These are phyloP conservation scores for Schizosaccharomyces osmophilus DNA, from an alignment of 805 yeast genomes.

Conservation along the genomic window DNA sequence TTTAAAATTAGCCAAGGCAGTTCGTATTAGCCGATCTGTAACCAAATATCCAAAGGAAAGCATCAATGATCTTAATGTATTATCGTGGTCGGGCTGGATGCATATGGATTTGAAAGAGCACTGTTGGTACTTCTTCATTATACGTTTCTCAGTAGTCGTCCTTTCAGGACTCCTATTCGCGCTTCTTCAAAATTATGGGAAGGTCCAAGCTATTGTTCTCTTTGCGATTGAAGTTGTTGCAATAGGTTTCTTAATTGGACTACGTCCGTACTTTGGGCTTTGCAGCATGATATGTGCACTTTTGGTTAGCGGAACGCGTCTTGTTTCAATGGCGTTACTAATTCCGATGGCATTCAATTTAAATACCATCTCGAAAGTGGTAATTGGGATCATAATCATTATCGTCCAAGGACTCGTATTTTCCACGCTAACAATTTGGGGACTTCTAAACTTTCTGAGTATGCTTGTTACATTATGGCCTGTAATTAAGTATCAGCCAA, in stretches of 20 bases:
- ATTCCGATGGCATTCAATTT: conserved; percentile 13
- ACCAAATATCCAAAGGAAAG: background rate
- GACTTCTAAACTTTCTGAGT: background rate
- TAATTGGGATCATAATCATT: conserved; percentile 13
- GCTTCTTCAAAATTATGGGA: conserved; percentile 13
- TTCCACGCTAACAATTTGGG: background rate
- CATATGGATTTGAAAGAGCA: conserved; percentile 13
- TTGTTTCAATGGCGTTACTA: conserved; percentile 12
- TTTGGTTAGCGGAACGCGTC: conserved; percentile 12
- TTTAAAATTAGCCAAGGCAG: conserved; percentile 9
- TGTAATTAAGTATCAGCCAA: background rate
- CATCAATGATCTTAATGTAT: conserved; percentile 13
- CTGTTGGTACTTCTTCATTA: conserved; percentile 16
- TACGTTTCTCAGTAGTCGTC: conserved; percentile 9
- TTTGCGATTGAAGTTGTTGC: conserved; percentile 12
- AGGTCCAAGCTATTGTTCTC: conserved; percentile 15
- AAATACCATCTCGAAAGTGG: conserved; percentile 11
- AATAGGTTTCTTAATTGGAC: conserved; percentile 5
- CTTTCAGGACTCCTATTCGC: conserved; percentile 15
- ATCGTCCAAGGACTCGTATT: conserved; percentile 10
- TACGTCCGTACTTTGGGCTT: conserved; percentile 13
- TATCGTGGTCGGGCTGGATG: conserved; percentile 13
- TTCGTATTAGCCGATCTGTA: too few relatives aligned
- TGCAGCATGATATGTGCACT: conserved; percentile 13
- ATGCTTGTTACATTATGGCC: background rate